Base-by-base conservation (phyloP, 768 basidiomycete genomes). In the Panaeolus cyanescens region DNA sequence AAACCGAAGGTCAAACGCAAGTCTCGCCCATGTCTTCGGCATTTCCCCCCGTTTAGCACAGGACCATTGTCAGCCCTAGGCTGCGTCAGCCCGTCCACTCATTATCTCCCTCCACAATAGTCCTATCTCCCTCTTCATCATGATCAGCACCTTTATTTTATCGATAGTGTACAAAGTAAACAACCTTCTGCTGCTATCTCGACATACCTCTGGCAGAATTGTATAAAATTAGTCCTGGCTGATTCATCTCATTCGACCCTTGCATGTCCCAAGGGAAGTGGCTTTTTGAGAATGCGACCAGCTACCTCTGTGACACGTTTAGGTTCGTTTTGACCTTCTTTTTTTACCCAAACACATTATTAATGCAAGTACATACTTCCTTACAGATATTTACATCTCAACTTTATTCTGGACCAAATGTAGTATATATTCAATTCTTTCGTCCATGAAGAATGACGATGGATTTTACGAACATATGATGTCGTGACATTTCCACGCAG, bases 1-100 rank as follows among this genome's bases (percentile, higher is more conserved):
- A 50, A 50, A 8, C 45, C 10, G 79, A 79, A 31, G 67, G 73
- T 50, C 85, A 83, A 67, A 70, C 80, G 20, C 86, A 86, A 68
- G 79, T 84, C 22, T 93, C 91, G 17, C 92, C 92, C 0, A 86
- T 93, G 89, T 92, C 91, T 15, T 91, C 90, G 22, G 92, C 91
- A 39, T 93, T 93, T 74, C 92, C 92, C 12, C 68, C 79, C 9
- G 45, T 50, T 12, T 50, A 50, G 15, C 7, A 4, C 45, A 28
- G 15, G 15, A 50, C 25, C 22, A 42, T 22, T 6, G 13, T 12
- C 22, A 19, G 13, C 9, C 19, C 15, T 13, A 10, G 45, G 8
- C 13, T 28, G 12, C 22, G 25, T 12, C 6, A 10, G 22, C 22
- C 9, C 45, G 22, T 28, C 9, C 40, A 50, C 30, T 50, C 10